A percentile compares a stretch with the other conserved stretches of the same genome.
Evolutionary conservation across 2,329 filamentous ascomycete species (phyloP).

Genomic region (Phialophora verrucosa): DNA sequence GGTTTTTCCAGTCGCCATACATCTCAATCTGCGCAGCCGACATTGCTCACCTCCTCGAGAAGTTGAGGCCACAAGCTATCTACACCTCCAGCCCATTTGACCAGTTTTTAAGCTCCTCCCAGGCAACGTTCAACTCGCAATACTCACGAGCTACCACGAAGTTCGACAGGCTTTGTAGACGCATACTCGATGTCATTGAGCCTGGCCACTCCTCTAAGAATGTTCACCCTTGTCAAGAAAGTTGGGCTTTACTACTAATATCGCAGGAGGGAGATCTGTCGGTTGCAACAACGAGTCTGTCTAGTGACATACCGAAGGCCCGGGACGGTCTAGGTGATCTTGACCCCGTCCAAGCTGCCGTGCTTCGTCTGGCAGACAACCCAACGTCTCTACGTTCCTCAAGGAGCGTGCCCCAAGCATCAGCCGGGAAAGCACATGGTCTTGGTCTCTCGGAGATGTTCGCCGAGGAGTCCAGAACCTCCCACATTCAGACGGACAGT

Average conservation of each 20-base stretch:
- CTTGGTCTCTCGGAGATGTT: constrained; percentile 30
- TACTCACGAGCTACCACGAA: constrained; percentile 31
- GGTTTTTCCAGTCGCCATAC: constrained; percentile 1
- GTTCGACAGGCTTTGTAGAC: constrained; percentile 34
- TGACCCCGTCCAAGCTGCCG: constrained; percentile 32
- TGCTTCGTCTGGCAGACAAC: constrained; percentile 32
- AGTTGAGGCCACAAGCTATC: constrained; percentile 76
- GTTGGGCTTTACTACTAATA: constrained; percentile 33
- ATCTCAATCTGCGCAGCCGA: constrained; percentile 36
- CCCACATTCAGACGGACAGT: constrained; percentile 34
- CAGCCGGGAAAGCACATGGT: not conserved
- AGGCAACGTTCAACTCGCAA: constrained; percentile 33
- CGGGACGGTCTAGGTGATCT: constrained; percentile 24
- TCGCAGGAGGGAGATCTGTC: constrained; percentile 22
- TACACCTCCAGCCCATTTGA: constrained; percentile 61
- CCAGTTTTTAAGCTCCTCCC: constrained; percentile 32
- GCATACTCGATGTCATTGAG: constrained; percentile 35
- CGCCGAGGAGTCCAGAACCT: constrained; percentile 23
- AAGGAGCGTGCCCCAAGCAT: not conserved
- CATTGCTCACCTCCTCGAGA: constrained; percentile 36
- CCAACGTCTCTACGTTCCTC: not conserved
- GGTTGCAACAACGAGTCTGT: not conserved
- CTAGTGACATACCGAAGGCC: not conserved
- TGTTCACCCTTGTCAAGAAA: constrained; percentile 36
- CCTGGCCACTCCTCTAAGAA: constrained; percentile 38